These are phyloP conservation scores for Fusarium graminum DNA, from an alignment of 2,329 filamentous ascomycete genomes.

Conservation along the genomic window DNA sequence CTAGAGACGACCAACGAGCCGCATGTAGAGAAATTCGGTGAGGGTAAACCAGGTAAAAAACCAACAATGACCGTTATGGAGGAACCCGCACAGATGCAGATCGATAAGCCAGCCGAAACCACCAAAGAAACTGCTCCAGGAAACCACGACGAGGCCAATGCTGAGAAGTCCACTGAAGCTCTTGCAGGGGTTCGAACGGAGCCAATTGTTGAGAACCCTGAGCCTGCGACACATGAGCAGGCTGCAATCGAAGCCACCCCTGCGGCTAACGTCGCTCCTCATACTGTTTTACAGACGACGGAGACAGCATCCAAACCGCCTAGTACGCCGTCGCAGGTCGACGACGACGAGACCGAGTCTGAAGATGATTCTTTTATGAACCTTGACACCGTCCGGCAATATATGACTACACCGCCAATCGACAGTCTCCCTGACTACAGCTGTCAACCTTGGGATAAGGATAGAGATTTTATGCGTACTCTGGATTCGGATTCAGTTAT, in stretches of 20 bases:
- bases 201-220: slow-evolving; percentile 9
- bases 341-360: slow-evolving; percentile 67
- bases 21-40: background rate
- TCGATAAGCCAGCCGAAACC: background rate
- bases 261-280: slow-evolving; percentile 20
- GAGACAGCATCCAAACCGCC: slow-evolving; percentile 54
- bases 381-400: slow-evolving; percentile 63
- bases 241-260: slow-evolving; percentile 3
- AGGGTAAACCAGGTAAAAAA: slow-evolving; percentile 10
- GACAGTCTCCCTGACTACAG: slow-evolving; percentile 65
- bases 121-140: background rate
- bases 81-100: background rate
- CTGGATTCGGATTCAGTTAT: slow-evolving; percentile 58
- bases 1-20: background rate
- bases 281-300: slow-evolving; percentile 46
- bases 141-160: slow-evolving; percentile 3
- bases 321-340: slow-evolving; percentile 64
- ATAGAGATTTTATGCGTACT: slow-evolving; percentile 59
- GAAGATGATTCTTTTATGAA: slow-evolving; percentile 66
- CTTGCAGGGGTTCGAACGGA: slow-evolving; percentile 4
- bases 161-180: slow-evolving; percentile 3
- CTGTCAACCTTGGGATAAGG: slow-evolving; percentile 63
- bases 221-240: slow-evolving; percentile 3
- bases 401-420: slow-evolving; percentile 67
- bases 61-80: background rate